Base-by-base conservation (phyloP, 1,139 yeast species). In the Geotrichum phurueaensis region DNA sequence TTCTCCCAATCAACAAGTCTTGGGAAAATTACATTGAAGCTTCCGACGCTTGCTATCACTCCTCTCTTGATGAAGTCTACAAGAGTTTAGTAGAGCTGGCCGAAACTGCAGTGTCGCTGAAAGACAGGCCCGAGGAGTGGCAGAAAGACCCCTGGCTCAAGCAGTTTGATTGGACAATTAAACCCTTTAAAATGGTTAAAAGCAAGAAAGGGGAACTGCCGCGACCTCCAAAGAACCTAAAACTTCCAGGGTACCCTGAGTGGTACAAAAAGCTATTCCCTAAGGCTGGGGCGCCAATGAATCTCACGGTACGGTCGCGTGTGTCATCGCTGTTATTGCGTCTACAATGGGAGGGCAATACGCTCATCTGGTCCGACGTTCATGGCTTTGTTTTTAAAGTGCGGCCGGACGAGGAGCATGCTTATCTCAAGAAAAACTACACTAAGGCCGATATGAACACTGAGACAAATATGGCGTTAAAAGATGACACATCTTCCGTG, bases 331-430 rank as follows among this genome's bases (percentile, higher is more conserved):
- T 92, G 3, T 75, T 95, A 49, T 78, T 95, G 62, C 83, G 85
- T 63, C 76, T 95, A 57, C 83, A 86, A 53, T 95, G 97, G 97
- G 96, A 91, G 69, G 87, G 86, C 0, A 79, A 81, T 64, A 96
- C 98, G 0, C 78, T 89, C 5, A 75, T 86, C 1, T 92, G 98
- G 97, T 80, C 87, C 0, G 84, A 86, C 60, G 72, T 81, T 1
- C 77, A 81, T 65, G 99, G 99, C 0, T 95, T 98, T 97, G 88
- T 96, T 67, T 91, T 94, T 70, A 79, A 84, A 62, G 91, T 84
- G 3, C 75, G 75, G 0, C 62, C 75, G 12, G 63, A 71, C 0
- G 75, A 79, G 7, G 71, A 76, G 18, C 76, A 76, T 0, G 69
- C 73, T 18, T 79, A 84, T 68, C 72, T 74, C 22, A 72, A 72